Conservation (phyloP, 2,329 filamentous ascomycete genomes). For the Cytospora schulzeri region DNA sequence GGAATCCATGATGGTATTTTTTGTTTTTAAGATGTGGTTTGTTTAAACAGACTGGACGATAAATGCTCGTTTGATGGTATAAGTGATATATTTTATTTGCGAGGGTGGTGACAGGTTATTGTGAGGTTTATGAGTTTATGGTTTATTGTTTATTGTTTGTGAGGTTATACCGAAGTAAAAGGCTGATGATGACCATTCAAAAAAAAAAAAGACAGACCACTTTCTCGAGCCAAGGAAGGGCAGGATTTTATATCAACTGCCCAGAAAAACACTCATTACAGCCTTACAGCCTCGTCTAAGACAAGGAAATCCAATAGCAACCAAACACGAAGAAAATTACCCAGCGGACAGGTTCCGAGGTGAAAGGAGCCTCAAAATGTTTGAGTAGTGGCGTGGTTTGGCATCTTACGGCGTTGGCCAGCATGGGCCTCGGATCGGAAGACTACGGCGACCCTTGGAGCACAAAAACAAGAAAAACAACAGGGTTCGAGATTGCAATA, state of each 20-base stretch:
- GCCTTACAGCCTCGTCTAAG: constrained; percentile 32
- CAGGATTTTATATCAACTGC: constrained; percentile 17
- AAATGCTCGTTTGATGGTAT: neutral
- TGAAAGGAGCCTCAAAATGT: constrained; percentile 17
- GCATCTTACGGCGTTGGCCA: constrained; percentile 9
- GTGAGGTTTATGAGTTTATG: neutral
- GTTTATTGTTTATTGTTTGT: no score
- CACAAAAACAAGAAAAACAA: neutral
- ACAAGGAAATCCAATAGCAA: neutral
- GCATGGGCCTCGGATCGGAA: constrained; percentile 25
- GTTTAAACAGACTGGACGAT: neutral
- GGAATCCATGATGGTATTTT: constrained; percentile 15
- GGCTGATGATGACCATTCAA: neutral
- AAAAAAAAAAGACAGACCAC: neutral
- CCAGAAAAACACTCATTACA: constrained; percentile 14
- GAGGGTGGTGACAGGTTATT: neutral
- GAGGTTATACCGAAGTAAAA: neutral
- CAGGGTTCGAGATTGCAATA: no score
- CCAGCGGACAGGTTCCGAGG: constrained; percentile 20
- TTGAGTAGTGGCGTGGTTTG: neutral
- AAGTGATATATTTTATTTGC: neutral
- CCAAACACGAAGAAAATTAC: constrained; percentile 5
- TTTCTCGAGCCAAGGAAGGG: constrained; percentile 14
- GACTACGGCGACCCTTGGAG: constrained; percentile 18
- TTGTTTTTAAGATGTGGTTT: no score